These are phyloP conservation scores for Phyllosticta paracitricarpa DNA, from an alignment of 2,329 filamentous ascomycete species.

Conservation along the genomic window DNA sequence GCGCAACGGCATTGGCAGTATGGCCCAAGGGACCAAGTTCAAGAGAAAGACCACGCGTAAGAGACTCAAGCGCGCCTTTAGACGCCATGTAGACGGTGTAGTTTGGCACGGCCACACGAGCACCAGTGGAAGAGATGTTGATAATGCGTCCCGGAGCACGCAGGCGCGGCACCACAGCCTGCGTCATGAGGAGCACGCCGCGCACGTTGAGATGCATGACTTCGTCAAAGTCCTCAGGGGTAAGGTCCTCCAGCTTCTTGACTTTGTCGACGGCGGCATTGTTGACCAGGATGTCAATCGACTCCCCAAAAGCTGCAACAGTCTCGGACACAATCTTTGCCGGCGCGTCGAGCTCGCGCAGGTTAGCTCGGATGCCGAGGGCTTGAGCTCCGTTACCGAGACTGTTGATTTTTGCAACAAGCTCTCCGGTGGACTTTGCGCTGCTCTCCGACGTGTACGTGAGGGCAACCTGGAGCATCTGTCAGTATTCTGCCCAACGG, in stretches of 20 bases:
- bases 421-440: slow-evolving; percentile 20
- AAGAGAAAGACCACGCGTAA: slow-evolving; percentile 49
- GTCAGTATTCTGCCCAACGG: neutral
- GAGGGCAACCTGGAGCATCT: slow-evolving; percentile 28
- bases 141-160: slow-evolving; percentile 42
- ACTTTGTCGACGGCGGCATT: slow-evolving; percentile 28
- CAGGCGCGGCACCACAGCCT: slow-evolving; percentile 44
- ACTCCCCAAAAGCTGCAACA: slow-evolving; percentile 26
- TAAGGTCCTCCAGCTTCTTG: slow-evolving; percentile 28
- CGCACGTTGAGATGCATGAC: slow-evolving; percentile 51
- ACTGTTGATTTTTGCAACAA: slow-evolving; percentile 26
- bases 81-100: slow-evolving; percentile 45
- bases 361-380: slow-evolving; percentile 31
- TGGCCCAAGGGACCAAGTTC: slow-evolving; percentile 48
- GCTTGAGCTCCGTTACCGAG: slow-evolving; percentile 27
- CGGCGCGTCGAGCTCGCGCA: slow-evolving; percentile 24
- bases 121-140: slow-evolving; percentile 49
- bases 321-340: slow-evolving; percentile 29
- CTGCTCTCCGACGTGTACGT: slow-evolving; percentile 34
- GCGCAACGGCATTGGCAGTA: slow-evolving; percentile 52
- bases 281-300: slow-evolving; percentile 36
- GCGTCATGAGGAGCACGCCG: slow-evolving; percentile 43
- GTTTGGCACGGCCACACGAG: slow-evolving; percentile 35
- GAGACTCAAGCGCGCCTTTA: slow-evolving; percentile 51
- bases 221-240: slow-evolving; percentile 40